These are phyloP conservation scores for Microstegium vimineum DNA, from an alignment of 176 grass and related monocot genomes.

Conservation along the genomic window DNA sequence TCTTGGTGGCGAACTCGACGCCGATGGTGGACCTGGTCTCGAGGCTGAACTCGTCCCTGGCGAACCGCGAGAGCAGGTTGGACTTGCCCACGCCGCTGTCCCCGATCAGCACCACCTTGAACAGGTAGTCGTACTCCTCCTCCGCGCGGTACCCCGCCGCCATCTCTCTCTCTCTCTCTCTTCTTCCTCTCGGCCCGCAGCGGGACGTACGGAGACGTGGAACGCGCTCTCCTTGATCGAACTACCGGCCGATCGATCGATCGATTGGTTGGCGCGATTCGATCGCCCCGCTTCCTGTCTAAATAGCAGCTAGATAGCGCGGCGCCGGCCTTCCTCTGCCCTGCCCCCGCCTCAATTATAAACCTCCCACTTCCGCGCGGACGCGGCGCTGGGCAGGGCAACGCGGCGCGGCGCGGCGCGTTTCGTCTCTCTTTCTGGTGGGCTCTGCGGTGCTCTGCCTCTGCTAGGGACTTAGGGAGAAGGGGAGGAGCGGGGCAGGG, in stretches of 20 bases:
- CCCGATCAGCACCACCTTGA: slow-evolving; percentile 88
- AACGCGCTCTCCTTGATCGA: background rate
- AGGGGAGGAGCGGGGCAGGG: background rate
- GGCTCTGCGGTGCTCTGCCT: background rate
- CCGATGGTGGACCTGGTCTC: slow-evolving; percentile 82
- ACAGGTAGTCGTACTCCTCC: slow-evolving; percentile 83
- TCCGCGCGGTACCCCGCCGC: slow-evolving; percentile 45
- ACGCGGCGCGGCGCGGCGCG: slow-evolving; percentile 1
- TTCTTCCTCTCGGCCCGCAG: background rate
- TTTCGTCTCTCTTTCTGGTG: slow-evolving; percentile 3
- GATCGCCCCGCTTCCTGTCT: slow-evolving; percentile 3
- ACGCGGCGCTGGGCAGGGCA: background rate
- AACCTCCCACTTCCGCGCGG: background rate
- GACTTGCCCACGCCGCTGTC: slow-evolving; percentile 78
- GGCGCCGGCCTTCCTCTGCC: background rate
- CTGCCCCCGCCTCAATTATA: background rate
- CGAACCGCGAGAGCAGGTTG: slow-evolving; percentile 69
- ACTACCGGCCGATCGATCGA: background rate
- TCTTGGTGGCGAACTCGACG: slow-evolving; percentile 81
- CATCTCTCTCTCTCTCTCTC: background rate
- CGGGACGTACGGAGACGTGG: background rate
- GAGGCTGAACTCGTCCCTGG: slow-evolving; percentile 78
- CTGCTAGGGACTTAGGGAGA: background rate
- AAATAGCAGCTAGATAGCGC: slow-evolving; percentile 20
- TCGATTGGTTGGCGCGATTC: background rate